Base-by-base conservation (phyloP, 345 rosid species). In the Zanthoxylum bungeanum region DNA sequence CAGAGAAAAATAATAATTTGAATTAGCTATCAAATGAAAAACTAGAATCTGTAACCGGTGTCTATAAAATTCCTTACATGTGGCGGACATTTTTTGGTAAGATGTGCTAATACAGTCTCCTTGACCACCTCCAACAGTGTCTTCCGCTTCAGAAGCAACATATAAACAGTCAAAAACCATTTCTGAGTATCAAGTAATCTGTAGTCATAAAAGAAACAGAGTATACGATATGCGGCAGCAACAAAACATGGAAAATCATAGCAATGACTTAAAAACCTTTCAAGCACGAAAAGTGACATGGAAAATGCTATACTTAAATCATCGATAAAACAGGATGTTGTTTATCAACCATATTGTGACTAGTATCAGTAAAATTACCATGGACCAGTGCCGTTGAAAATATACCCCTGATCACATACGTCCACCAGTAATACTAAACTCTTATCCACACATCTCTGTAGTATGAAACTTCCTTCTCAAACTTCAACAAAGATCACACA, bases 21-120 rank as follows among this genome's bases (percentile, higher is more conserved):
- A 66, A 59, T 64, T n/a, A 68, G 33, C 64, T 64, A 63, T 47
- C 9, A n/a, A 24, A 3, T 28, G 0, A 6, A 27, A 2, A 62
- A 66, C 21, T 27, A 58, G 39, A 74, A 66, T 42, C 50, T 40
- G 42, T 53, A 59, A 33, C 22, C 7, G 44, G 42, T 30, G 33
- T 70, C 9, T 58, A 19, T 62, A 5, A 36, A 60, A 19, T 57
- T 73, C 76, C 95, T 85, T 61, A 94, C 97, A 79, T 90, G 97
- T 39, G 98, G 91, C 34, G 98, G 93, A 66, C 93, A 88, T 60
- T 95, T 92, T 53, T 81, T 95, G 27, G 98, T 84, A 60, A 92
- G 88, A 84, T 90, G 92, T 24, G 97, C 80, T 73, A 92, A 84
- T 36, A 92, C 93, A 4, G 98, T 92, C 77, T 92, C 99, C 88